Evolutionary conservation across 345 rosid species (phyloP).

Genomic region (Citrus glauca): DNA sequence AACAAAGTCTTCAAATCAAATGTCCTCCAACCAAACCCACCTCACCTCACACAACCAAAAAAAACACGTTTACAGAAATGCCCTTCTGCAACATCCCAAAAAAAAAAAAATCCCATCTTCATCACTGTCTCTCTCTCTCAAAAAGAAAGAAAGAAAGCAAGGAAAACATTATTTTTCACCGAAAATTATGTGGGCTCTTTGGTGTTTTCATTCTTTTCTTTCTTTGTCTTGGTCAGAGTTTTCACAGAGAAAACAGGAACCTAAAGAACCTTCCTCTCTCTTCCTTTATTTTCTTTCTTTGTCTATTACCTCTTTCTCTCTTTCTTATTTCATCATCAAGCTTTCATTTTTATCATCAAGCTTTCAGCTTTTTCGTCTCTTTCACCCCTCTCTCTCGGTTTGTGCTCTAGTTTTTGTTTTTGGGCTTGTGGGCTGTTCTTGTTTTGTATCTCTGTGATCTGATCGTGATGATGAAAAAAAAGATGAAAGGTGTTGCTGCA

Average conservation of each 20-base stretch:
- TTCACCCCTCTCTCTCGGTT: conserved; percentile 9
- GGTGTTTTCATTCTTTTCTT: conserved; percentile 37
- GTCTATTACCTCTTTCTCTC: conserved; percentile 9
- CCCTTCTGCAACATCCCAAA: conserved; percentile 80
- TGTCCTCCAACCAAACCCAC: conserved; percentile 56
- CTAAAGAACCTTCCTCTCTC: conserved; percentile 47
- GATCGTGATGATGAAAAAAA: conserved; percentile 37
- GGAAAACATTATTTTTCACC: conserved; percentile 33
- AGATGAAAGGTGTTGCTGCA: conserved; percentile 33
- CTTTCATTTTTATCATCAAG: not conserved
- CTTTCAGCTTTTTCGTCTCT: not conserved
- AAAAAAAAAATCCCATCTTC: conserved; percentile 47
- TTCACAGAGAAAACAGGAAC: conserved; percentile 58
- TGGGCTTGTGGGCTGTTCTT: not conserved
- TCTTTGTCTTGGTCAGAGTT: conserved; percentile 81
- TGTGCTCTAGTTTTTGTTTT: not conserved
- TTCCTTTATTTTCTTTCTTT: conserved; percentile 2
- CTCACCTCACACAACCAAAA: conserved; percentile 23
- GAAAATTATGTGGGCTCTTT: conserved; percentile 78
- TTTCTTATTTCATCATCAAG: not conserved
- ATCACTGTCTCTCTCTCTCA: conserved; percentile 43
- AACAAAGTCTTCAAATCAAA: conserved; percentile 27
- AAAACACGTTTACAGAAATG: conserved; percentile 30
- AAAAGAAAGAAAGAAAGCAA: conserved; percentile 13
- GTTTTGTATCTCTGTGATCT: conserved; percentile 13